Conservation (phyloP, 371 early-diverging fungal species). For the Saksenaea oblongispora region DNA sequence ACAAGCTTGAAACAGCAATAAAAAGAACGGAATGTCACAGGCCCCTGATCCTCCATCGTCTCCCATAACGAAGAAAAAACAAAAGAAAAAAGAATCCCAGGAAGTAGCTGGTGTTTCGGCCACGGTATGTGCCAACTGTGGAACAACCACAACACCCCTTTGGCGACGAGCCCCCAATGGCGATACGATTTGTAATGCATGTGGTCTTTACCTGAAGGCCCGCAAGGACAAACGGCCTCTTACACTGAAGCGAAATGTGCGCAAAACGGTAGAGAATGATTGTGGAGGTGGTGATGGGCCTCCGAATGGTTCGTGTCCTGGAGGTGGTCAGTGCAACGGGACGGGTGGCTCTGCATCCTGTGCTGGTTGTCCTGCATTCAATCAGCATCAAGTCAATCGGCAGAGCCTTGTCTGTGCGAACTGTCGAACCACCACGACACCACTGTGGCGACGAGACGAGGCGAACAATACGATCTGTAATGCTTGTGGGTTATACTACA, state of each 20-base stretch:
- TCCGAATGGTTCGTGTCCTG: conserved; percentile 68
- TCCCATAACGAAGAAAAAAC: neutral
- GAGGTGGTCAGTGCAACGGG: conserved; percentile 80
- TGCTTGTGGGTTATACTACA: conserved; percentile 87
- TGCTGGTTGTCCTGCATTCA: conserved; percentile 78
- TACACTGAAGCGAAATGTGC: conserved; percentile 48
- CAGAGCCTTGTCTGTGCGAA: conserved; percentile 73
- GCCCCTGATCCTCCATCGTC: neutral
- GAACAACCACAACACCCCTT: conserved; percentile 84
- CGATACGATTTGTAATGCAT: conserved; percentile 89
- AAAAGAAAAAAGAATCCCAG: neutral
- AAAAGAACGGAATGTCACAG: neutral
- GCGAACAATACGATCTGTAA: conserved; percentile 82
- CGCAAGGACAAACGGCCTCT: conserved; percentile 44
- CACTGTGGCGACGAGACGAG: conserved; percentile 87
- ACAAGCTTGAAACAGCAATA: neutral
- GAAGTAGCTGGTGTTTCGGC: neutral
- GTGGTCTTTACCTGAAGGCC: conserved; percentile 73
- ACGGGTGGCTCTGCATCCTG: conserved; percentile 75
- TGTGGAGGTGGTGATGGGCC: conserved; percentile 4
- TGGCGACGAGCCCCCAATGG: conserved; percentile 90
- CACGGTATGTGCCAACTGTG: conserved; percentile 77
- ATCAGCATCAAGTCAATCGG: conserved; percentile 65
- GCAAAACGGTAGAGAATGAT: conserved; percentile 9
- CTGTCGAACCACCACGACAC: conserved; percentile 82